Percentiles rank a stretch among this genome's conserved stretches.
Conservation (phyloP, 2,329 filamentous ascomycete species). For the Xylaria polymorpha region DNA sequence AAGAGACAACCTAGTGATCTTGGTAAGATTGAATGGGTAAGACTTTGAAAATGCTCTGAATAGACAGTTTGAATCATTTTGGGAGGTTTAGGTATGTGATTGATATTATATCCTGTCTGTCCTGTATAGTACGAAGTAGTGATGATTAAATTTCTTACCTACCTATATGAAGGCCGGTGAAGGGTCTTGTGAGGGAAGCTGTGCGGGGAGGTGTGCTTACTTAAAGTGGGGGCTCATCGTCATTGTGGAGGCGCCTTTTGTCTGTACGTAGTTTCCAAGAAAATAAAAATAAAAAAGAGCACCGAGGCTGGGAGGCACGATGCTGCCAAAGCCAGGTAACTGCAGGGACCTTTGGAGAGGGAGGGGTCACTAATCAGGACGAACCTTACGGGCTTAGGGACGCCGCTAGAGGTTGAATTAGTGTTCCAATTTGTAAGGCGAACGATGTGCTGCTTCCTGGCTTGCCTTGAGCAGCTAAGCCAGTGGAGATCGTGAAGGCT, state of each 20-base stretch:
- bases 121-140: no score
- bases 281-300: not conserved
- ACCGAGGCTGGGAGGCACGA: no score
- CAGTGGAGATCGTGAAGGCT: conserved; percentile 36
- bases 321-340: not conserved
- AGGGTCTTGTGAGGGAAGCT: not conserved
- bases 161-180: no score
- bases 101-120: no score
- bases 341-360: not conserved
- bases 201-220: not conserved
- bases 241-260: conserved; percentile 18
- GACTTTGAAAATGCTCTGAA: no score
- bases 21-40: no score
- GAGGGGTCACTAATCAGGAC: not conserved
- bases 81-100: no score
- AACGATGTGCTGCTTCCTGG: not conserved
- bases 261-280: not conserved
- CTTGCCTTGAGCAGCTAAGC: not conserved
- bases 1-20: no score
- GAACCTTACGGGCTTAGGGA: not conserved
- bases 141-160: no score
- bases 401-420: not conserved
- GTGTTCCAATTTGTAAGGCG: not conserved
- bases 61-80: no score
- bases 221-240: conserved; percentile 16